A percentile compares a stretch with the other conserved stretches of the same genome.
Evolutionary conservation across 2,329 filamentous ascomycete species (phyloP).

Genomic region (Karstenula rhodostoma): DNA sequence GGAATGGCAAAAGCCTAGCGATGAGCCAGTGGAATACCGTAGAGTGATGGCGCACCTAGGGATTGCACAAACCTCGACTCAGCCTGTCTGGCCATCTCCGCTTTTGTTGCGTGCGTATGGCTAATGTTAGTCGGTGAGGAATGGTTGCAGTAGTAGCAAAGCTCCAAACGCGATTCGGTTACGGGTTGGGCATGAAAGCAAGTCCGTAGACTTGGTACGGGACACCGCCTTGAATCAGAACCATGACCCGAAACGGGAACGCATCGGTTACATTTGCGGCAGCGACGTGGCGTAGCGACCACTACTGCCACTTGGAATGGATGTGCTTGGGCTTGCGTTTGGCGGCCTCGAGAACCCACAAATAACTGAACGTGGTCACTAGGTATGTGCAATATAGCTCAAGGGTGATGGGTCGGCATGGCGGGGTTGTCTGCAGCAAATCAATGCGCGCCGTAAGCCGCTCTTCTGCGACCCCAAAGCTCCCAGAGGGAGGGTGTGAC

Average conservation of each 20-base stretch:
- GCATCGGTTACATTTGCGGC: neutral
- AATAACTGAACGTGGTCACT: neutral
- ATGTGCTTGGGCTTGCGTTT: constrained; percentile 12
- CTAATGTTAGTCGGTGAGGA: neutral
- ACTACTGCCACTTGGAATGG: neutral
- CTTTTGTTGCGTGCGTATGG: neutral
- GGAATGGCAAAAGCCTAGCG: neutral
- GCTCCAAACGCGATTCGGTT: neutral
- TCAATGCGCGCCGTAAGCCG: neutral
- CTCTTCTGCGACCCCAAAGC: constrained; percentile 6
- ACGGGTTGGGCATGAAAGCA: constrained; percentile 1
- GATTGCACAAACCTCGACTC: neutral
- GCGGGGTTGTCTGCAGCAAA: neutral
- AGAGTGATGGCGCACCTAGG: neutral
- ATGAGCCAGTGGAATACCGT: neutral
- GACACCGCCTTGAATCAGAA: constrained; percentile 1
- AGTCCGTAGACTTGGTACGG: neutral
- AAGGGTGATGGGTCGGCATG: neutral
- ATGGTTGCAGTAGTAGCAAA: constrained; percentile 1
- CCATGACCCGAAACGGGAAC: constrained; percentile 6
- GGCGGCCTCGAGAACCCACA: neutral
- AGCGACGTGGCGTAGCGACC: neutral
- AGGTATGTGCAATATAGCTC: constrained; percentile 6
- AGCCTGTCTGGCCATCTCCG: neutral
- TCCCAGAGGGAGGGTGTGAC: neutral